Conservation (phyloP, 2,329 filamentous ascomycete genomes). For the Ceratocystis alfenasii region DNA sequence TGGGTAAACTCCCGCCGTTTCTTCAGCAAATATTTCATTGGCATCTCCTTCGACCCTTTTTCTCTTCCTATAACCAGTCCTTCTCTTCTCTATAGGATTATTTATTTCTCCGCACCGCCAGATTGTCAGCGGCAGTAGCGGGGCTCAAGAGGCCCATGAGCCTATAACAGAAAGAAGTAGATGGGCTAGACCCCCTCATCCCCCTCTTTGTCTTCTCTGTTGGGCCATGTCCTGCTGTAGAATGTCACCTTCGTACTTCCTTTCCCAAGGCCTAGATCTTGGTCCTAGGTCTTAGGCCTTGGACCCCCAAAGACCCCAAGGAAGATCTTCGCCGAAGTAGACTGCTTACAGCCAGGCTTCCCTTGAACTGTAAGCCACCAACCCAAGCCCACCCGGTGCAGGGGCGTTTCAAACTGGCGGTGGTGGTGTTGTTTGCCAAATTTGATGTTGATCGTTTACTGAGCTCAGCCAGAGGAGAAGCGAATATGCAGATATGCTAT, state of each 20-base stretch:
- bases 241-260: background rate
- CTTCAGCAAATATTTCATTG: too few relatives aligned
- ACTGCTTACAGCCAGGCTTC: background rate
- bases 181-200: background rate
- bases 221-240: background rate
- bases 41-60: background rate
- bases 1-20: too few relatives aligned
- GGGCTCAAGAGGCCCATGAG: background rate
- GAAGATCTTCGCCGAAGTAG: background rate
- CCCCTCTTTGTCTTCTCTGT: background rate
- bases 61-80: background rate
- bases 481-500: too few relatives aligned
- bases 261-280: background rate
- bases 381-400: background rate
- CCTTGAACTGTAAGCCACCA: background rate
- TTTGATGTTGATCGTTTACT: background rate
- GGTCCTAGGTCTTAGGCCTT: background rate
- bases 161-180: background rate
- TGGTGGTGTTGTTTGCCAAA: background rate
- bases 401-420: background rate
- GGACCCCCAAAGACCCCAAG: background rate
- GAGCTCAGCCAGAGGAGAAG: background rate
- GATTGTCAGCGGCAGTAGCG: background rate
- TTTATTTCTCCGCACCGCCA: conserved; percentile 1
- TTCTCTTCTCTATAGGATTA: background rate